Evolutionary conservation across 2,329 filamentous ascomycete species (phyloP).

Genomic region (Cryphonectria japonica): DNA sequence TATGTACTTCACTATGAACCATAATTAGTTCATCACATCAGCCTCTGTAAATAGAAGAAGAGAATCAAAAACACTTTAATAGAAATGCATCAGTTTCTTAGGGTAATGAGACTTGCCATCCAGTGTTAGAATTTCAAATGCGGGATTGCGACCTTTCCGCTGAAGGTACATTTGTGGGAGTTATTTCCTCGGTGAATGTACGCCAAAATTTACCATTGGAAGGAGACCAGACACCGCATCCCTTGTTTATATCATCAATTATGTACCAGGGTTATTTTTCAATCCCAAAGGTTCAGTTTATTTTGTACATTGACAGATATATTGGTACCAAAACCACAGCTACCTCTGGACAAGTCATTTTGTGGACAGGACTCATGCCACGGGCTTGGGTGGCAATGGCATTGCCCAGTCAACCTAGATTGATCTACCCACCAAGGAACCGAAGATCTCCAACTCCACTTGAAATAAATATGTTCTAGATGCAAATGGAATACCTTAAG

Average conservation of each 20-base stretch:
- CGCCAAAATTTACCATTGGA: neutral
- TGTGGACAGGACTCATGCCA: neutral
- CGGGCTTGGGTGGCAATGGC: neutral
- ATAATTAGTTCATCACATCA: too few relatives aligned
- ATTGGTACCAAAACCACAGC: neutral
- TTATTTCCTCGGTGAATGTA: neutral
- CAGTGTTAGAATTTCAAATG: neutral
- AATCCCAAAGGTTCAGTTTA: neutral
- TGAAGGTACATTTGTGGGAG: neutral
- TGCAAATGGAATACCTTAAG: neutral
- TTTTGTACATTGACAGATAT: neutral
- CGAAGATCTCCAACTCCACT: neutral
- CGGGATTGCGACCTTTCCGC: neutral
- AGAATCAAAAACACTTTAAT: neutral
- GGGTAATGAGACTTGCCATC: neutral
- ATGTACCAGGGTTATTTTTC: too few relatives aligned
- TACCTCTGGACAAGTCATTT: neutral
- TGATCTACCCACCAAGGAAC: neutral
- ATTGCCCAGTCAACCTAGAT: neutral
- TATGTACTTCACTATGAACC: too few relatives aligned
- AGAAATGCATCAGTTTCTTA: neutral
- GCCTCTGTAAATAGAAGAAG: too few relatives aligned
- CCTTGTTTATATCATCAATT: neutral
- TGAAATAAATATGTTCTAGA: neutral
- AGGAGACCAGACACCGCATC: neutral